Evolutionary conservation across 352 stramenopile species (phyloP), one percentile per base, ranked within the genome.

Genomic region (Blastocystis hominis): DNA sequence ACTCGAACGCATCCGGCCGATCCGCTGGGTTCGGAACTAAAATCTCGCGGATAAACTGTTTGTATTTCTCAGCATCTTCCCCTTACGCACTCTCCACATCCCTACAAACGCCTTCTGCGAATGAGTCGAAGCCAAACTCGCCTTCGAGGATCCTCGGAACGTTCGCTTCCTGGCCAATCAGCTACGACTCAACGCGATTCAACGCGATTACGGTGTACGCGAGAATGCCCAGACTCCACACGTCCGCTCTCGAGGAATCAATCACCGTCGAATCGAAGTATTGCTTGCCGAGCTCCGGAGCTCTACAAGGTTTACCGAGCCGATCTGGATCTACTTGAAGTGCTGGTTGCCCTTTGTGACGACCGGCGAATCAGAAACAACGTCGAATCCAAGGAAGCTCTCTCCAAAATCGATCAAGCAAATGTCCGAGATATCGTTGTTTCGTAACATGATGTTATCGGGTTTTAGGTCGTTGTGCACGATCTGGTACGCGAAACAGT

Each of bases 191-290:
- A 78, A 2, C 13, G 5, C 15, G 34, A 15, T 10, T 47, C 36
- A 1, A 36, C 20, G 38, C 13, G 10, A 9, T 24, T 78, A 78
- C 68, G 10, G 68, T 56, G 47, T 78, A 78, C 13, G 68, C 53
- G 9, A 78, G 30, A n/a, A 78, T 30, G n/a, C 68, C 42, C n/a
- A 78, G 68, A 78, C 68, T 78, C 68, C 68, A 78, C 34, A 78
- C 68, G 42, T 78, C 68, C 6, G 68, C 40, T 36, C 47, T 53
- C 44, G 68, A 78, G 10, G 68, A 20, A 55, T 78, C 46, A 36
- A 78, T 78, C 13, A 24, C 53, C 2, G 10, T 15, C 46, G 38
- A 38, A 61, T 78, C 68, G 6, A 17, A 20, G 53, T 78, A 78
- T 5, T 55, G 10, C 47, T 36, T 20, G 30, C 20, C 24, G 17